Conservation (phyloP, 2,329 filamentous ascomycete genomes). For the Geoglossum cookeanum region DNA sequence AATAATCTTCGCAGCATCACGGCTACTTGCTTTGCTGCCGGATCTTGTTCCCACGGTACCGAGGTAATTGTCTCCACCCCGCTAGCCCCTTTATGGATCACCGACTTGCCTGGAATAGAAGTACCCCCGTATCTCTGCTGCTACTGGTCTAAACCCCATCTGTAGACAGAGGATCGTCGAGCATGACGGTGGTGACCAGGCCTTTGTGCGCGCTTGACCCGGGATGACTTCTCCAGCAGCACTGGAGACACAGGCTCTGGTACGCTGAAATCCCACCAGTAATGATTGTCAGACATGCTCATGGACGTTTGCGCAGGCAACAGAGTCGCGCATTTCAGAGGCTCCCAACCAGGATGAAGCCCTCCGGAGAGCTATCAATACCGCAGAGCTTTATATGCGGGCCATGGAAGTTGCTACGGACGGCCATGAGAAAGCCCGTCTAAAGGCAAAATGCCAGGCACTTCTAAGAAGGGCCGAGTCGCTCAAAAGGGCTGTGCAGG, state of each 20-base stretch:
- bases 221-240: background rate
- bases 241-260: constrained; percentile 2
- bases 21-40: background rate
- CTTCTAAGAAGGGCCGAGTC: constrained; percentile 54
- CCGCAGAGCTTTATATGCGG: constrained; percentile 66
- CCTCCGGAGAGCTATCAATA: constrained; percentile 54
- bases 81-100: background rate
- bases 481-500: constrained; percentile 39
- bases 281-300: background rate
- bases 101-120: background rate
- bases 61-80: background rate
- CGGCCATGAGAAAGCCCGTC: constrained; percentile 42
- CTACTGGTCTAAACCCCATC: background rate
- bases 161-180: background rate
- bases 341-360: constrained; percentile 41
- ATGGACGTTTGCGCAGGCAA: constrained; percentile 23
- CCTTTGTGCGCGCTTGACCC: background rate
- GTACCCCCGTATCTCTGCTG: background rate
- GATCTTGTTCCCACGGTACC: background rate
- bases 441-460: constrained; percentile 49
- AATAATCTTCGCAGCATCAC: background rate
- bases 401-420: constrained; percentile 43
- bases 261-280: background rate
- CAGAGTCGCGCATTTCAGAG: constrained; percentile 31
- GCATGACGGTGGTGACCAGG: background rate